Evolutionary conservation across 2,329 filamentous ascomycete genomes (phyloP).

Genomic region (Sclerotiophoma versabilis): DNA sequence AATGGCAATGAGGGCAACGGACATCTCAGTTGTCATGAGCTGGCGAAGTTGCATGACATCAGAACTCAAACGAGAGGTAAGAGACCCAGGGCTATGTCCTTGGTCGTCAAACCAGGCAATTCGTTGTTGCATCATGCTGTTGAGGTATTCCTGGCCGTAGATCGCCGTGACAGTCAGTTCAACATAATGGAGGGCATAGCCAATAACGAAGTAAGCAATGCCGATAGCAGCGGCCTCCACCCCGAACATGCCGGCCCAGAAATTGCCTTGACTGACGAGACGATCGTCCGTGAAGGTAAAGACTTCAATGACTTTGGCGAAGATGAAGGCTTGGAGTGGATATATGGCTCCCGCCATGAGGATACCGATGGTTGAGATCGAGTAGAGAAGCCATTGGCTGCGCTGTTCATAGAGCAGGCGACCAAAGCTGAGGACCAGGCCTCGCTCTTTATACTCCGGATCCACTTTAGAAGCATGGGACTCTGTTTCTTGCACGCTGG

Average conservation of each 20-base stretch:
- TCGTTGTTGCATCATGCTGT: conserved; percentile 65
- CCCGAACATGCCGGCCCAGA: conserved; percentile 73
- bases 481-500: conserved; percentile 24
- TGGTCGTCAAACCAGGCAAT: conserved; percentile 68
- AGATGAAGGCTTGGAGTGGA: conserved; percentile 50
- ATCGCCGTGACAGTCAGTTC: conserved; percentile 56
- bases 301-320: conserved; percentile 47
- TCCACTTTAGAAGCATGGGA: conserved; percentile 22
- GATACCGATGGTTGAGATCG: conserved; percentile 37
- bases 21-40: conserved; percentile 69
- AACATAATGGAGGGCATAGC: conserved; percentile 42
- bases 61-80: conserved; percentile 63
- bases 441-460: conserved; percentile 38
- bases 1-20: conserved; percentile 65
- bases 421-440: conserved; percentile 43
- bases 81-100: conserved; percentile 64
- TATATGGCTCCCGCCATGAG: conserved; percentile 46
- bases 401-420: conserved; percentile 46
- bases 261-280: conserved; percentile 53
- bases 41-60: conserved; percentile 69
- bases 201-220: conserved; percentile 61
- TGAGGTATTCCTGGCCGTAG: conserved; percentile 67
- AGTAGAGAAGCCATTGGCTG: conserved; percentile 44
- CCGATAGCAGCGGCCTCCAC: conserved; percentile 63
- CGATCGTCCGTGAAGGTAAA: conserved; percentile 44